Percentiles rank a stretch among this genome's conserved stretches.
These are phyloP conservation scores for Tylopilus subfusipes DNA, from an alignment of 768 basidiomycete species.

Conservation along the genomic window DNA sequence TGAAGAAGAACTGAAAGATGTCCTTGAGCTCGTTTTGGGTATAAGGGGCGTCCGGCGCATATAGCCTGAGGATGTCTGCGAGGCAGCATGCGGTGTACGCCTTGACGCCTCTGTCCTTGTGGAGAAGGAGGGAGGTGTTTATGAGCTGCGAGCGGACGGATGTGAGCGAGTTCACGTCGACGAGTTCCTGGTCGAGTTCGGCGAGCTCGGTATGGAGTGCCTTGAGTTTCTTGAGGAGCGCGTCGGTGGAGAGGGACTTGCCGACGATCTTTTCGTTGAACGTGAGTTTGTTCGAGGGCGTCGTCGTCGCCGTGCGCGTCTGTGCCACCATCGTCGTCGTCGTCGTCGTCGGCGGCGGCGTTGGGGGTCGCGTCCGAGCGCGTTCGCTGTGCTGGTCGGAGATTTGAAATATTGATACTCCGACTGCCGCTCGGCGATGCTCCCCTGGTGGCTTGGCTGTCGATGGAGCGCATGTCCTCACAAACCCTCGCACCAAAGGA, in stretches of 20 bases:
- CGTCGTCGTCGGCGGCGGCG: neutral
- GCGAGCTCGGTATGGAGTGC: conserved; percentile 72
- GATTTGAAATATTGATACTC: neutral
- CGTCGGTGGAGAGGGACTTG: conserved; percentile 76
- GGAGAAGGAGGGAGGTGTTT: conserved; percentile 73
- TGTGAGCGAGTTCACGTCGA: conserved; percentile 71
- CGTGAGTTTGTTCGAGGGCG: conserved; percentile 56
- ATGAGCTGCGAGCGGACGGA: conserved; percentile 77
- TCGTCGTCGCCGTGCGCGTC: conserved; percentile 54
- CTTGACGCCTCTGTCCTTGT: conserved; percentile 95
- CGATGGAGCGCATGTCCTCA: conserved; percentile 20
- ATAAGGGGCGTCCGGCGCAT: conserved; percentile 97
- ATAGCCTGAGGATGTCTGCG: conserved; percentile 88
- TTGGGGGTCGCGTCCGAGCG: conserved; percentile 8
- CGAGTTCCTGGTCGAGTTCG: conserved; percentile 80
- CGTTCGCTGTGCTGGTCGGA: conserved; percentile 13
- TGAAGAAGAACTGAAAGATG: conserved; percentile 96
- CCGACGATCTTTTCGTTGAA: conserved; percentile 83
- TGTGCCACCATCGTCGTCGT: conserved; percentile 62
- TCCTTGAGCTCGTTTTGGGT: conserved; percentile 85
- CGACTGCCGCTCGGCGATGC: conserved; percentile 3
- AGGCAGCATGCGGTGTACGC: conserved; percentile 93
- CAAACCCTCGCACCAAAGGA: conserved; percentile 72
- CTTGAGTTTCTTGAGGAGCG: conserved; percentile 83
- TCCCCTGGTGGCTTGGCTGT: neutral